Evolutionary conservation across 1,284 basidiomycete genomes (phyloP).

Genomic region (Pyrrhoderma noxium): DNA sequence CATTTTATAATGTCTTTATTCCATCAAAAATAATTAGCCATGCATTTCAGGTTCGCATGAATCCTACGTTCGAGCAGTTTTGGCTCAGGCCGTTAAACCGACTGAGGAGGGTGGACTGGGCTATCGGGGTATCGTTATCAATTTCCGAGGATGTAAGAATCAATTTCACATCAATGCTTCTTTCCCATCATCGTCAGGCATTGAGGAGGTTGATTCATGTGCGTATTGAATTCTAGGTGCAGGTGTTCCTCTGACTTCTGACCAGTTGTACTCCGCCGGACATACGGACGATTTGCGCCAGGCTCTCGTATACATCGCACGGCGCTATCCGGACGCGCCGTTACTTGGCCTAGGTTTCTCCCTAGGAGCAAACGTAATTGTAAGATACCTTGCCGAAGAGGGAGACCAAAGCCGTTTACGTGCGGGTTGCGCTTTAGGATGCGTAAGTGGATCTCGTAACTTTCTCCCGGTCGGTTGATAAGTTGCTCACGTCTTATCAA

Average conservation of each 20-base stretch:
- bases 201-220: background rate
- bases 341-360: slow-evolving; percentile 90
- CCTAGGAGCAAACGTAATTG: slow-evolving; percentile 87
- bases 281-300: slow-evolving; percentile 83
- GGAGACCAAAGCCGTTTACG: slow-evolving; percentile 69
- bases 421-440: slow-evolving; percentile 74
- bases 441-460: slow-evolving; percentile 35
- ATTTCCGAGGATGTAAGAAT: slow-evolving; percentile 85
- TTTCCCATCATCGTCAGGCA: background rate
- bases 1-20: background rate
- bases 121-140: slow-evolving; percentile 82
- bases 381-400: slow-evolving; percentile 88
- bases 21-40: background rate
- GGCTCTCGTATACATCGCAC: slow-evolving; percentile 71
- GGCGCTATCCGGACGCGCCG: slow-evolving; percentile 72
- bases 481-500: background rate
- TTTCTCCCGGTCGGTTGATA: background rate
- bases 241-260: slow-evolving; percentile 72
- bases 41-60: slow-evolving; percentile 67
- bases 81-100: slow-evolving; percentile 64
- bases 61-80: slow-evolving; percentile 77
- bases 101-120: slow-evolving; percentile 74
- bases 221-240: slow-evolving; percentile 45
- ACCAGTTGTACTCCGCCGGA: slow-evolving; percentile 82
- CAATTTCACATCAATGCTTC: background rate